Conservation (phyloP, 805 yeast genomes). For the Peterozyma toletana region DNA sequence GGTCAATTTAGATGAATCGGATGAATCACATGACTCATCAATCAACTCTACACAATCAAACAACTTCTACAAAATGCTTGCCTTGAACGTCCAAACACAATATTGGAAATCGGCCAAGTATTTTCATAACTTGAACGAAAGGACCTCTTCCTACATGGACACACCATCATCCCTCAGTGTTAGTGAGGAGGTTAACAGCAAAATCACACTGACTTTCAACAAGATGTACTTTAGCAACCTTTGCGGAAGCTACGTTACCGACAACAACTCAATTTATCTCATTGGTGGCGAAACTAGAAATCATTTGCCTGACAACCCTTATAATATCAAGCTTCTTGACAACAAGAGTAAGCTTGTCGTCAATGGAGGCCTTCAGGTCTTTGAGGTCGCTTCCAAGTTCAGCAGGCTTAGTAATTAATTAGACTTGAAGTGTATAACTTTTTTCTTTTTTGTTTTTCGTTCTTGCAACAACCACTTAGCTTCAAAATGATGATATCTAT, state of each 20-base stretch:
- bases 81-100: constrained; percentile 5
- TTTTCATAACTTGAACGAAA: constrained; percentile 5
- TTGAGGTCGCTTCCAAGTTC: too few relatives aligned
- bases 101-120: constrained; percentile 5
- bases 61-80: constrained; percentile 4
- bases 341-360: too few relatives aligned
- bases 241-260: constrained; percentile 4
- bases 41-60: background rate
- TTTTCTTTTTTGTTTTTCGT: too few relatives aligned
- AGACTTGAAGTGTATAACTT: too few relatives aligned
- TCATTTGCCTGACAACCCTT: constrained; percentile 4
- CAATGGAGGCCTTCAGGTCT: too few relatives aligned
- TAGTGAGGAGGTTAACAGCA: background rate
- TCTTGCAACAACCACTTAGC: too few relatives aligned
- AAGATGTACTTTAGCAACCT: constrained; percentile 8
- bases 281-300: constrained; percentile 8
- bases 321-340: too few relatives aligned
- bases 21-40: background rate
- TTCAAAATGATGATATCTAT: too few relatives aligned
- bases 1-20: background rate
- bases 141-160: constrained; percentile 1
- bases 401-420: too few relatives aligned
- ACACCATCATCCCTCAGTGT: background rate
- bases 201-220: constrained; percentile 1
- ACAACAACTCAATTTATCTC: constrained; percentile 2